Evolutionary conservation across 768 basidiomycete genomes (phyloP), one percentile per base, ranked within the genome.

Genomic region (Tephrocybe sp.): DNA sequence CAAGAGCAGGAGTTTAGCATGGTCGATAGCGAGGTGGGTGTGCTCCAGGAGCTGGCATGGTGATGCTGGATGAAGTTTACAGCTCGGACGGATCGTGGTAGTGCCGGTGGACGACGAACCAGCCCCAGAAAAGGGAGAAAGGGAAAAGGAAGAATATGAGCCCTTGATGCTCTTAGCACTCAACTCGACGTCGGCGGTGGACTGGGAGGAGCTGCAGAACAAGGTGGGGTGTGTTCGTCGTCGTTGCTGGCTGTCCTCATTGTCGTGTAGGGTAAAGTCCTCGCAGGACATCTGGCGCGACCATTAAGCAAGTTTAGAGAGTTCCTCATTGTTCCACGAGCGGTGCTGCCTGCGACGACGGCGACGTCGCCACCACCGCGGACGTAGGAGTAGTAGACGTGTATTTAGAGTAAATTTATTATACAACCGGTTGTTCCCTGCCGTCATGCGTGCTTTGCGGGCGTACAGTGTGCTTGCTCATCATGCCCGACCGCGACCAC

Each of bases 71-170:
- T 48, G 34, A 19, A 38, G 45, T 31, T 36, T 7, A 47, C 31
- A 91, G 89, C 71, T 88, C 16, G 89, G 89, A 11, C 78, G 82
- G 34, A 79, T 90, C 28, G 68, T 87, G 18, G 86, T 90, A 12
- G 62, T 87, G 6, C 82, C 86, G 4, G 74, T 90, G 15, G 75
- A 82, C 28, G 77, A 81, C 16, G 48, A 57, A 12, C 49, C 15
- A 49, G 51, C 21, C 55, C 41, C 55, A 51, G 47, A 12, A 31
- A 41, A 34, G 36, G 47, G 31, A 21, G 28, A 39, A 42, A n/a
- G 36, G 43, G 42, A 39, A 35, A 2, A 65, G 68, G 25, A 12
- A 3, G 68, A 69, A 22, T 61, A 66, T 53, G 68, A 67, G 65
- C 89, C 89, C 9, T 55, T 87, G 46, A 74, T 90, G 79, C 68